Evolutionary conservation across 306 rosid genomes (phyloP).

Genomic region (Canavalia ensiformis): DNA sequence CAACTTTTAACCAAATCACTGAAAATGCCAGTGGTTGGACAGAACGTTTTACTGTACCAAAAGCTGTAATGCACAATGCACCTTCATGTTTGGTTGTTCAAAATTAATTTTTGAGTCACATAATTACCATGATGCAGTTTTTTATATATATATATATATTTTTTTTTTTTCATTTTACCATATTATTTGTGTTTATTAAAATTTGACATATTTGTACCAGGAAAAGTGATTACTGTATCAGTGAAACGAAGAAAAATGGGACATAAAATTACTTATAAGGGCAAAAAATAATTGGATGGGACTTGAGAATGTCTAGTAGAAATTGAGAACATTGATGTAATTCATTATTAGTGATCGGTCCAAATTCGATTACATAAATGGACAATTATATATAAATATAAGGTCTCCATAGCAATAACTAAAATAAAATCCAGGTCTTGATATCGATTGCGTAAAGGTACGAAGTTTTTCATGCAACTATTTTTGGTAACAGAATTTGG

Average conservation of each 20-base stretch:
- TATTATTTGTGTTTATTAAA: constrained; percentile 1
- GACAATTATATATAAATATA: not conserved
- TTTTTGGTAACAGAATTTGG: not conserved
- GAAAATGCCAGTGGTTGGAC: constrained; percentile 24
- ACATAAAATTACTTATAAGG: not conserved
- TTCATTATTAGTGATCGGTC: not conserved
- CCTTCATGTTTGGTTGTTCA: not conserved
- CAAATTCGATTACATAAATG: no score
- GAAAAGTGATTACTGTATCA: not conserved
- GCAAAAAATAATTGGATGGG: not conserved
- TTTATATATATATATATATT: not conserved
- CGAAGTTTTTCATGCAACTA: not conserved
- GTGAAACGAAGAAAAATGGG: not conserved
- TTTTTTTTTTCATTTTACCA: not conserved
- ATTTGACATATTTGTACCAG: not conserved
- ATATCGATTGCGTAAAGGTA: not conserved
- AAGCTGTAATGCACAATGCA: constrained; percentile 40
- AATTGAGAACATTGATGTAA: not conserved
- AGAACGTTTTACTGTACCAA: constrained; percentile 21
- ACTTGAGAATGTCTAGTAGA: not conserved
- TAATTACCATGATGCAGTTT: not conserved
- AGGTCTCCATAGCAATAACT: not conserved
- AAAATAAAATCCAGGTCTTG: not conserved
- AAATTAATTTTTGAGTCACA: not conserved
- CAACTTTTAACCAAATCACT: constrained; percentile 23